phyloP scores from a whole-genome alignment of 2,329 filamentous ascomycete genomes.

The Sporothrix pallida region DNA sequence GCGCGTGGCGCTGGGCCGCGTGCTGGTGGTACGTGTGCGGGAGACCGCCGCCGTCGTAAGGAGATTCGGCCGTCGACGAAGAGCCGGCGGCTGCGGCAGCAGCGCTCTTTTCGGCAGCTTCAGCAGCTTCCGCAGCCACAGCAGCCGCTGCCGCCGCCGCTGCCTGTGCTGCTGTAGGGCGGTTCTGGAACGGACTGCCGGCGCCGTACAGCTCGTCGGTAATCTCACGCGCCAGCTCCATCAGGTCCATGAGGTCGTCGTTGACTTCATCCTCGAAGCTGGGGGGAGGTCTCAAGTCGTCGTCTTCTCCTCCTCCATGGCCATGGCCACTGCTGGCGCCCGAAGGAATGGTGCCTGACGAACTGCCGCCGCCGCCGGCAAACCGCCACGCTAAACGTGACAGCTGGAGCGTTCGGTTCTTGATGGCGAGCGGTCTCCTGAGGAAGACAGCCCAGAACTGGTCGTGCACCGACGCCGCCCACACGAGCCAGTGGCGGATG shows the following conservation, averaged over 20 bases:
- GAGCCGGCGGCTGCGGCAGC: not conserved
- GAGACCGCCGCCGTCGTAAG: conserved; percentile 16
- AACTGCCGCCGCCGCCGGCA: not conserved
- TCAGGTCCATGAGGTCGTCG: conserved; percentile 33
- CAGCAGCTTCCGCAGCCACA: not conserved
- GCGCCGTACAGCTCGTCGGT: conserved; percentile 33
- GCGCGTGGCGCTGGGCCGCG: conserved; percentile 21
- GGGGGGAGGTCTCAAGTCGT: not conserved
- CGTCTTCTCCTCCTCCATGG: not conserved
- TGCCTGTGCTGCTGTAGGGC: not conserved
- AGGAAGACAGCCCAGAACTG: conserved; percentile 33
- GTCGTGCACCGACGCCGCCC: conserved; percentile 35
- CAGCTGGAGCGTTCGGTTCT: conserved; percentile 30
- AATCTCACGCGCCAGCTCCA: conserved; percentile 33
- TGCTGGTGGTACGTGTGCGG: conserved; percentile 26
- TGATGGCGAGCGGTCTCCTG: conserved; percentile 32
- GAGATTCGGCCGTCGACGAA: not conserved
- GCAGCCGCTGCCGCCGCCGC: not conserved
- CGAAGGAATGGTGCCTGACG: not conserved
- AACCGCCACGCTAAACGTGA: conserved; percentile 33
- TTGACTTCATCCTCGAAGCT: conserved; percentile 33
- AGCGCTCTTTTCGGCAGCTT: not conserved
- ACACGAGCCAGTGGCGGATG: conserved; percentile 35
- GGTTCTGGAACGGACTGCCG: not conserved
- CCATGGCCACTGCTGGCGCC: not conserved